phyloP scores from a whole-genome alignment of 176 grass and related monocot genomes.

The Oryza meyeriana region DNA sequence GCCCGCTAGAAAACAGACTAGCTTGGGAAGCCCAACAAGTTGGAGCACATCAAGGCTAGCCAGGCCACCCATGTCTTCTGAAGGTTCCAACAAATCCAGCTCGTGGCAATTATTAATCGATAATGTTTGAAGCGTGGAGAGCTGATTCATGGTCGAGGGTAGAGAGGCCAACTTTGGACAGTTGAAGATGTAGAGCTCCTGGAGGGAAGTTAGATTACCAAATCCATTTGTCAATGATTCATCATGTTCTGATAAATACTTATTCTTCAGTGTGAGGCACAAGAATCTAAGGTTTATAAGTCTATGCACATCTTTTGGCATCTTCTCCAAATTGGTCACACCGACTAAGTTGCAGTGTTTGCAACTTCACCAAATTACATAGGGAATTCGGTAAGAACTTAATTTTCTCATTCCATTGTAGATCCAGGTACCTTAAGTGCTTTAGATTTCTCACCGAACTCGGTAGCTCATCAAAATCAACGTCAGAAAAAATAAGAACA shows the following conservation, averaged over 20 bases:
- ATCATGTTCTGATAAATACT: too few relatives aligned
- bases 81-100: background rate
- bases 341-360: background rate
- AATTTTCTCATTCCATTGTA: background rate
- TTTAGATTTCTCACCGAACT: background rate
- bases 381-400: background rate
- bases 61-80: too few relatives aligned
- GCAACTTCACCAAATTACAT: background rate
- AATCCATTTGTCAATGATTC: background rate
- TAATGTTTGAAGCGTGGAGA: background rate
- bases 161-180: background rate
- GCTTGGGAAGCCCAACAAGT: too few relatives aligned
- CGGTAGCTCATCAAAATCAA: background rate
- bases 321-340: background rate
- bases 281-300: background rate
- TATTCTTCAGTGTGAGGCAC: too few relatives aligned
- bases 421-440: background rate
- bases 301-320: background rate
- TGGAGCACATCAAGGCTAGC: too few relatives aligned
- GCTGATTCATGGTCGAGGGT: background rate
- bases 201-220: background rate
- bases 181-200: background rate
- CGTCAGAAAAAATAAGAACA: background rate
- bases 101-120: background rate
- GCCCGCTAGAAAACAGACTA: too few relatives aligned